Percentiles rank a stretch among this genome's conserved stretches.
Conservation (phyloP, 2,329 filamentous ascomycete species). For the Exophiala lecanii-corni region DNA sequence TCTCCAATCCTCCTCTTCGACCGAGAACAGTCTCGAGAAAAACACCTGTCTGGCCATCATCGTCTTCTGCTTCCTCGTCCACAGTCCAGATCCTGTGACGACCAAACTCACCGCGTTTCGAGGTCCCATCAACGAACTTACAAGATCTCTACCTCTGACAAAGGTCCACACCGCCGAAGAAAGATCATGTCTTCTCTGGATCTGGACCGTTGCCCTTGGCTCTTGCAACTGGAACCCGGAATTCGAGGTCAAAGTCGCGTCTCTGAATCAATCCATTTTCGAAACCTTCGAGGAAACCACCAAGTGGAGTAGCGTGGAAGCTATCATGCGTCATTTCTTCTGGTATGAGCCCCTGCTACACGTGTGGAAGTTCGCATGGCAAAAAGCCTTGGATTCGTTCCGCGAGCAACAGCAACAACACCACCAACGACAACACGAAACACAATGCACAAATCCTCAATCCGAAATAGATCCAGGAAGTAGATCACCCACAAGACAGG, state of each 20-base stretch:
- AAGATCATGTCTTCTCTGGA: constrained; percentile 13
- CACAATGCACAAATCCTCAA: no score
- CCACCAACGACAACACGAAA: neutral
- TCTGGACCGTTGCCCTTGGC: constrained; percentile 15
- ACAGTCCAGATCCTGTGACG: constrained; percentile 4
- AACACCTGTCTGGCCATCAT: constrained; percentile 17
- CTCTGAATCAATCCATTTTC: constrained; percentile 6
- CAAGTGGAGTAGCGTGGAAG: constrained; percentile 8
- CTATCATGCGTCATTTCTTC: constrained; percentile 14
- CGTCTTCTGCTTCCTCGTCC: constrained; percentile 14
- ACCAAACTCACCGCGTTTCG: constrained; percentile 11
- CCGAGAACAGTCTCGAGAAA: constrained; percentile 17
- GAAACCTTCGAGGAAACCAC: constrained; percentile 10
- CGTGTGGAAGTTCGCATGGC: constrained; percentile 8
- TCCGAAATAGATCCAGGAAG: no score
- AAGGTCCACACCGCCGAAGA: constrained; percentile 1
- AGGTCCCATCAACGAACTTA: constrained; percentile 15
- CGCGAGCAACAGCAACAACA: neutral
- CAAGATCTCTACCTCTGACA: constrained; percentile 13
- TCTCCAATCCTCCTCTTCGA: constrained; percentile 15
- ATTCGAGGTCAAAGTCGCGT: constrained; percentile 1
- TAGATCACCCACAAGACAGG: no score
- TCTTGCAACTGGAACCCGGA: constrained; percentile 7
- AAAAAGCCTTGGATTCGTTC: constrained; percentile 4
- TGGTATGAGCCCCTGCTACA: constrained; percentile 13